Conservation (phyloP, 176 grass and related monocot genomes). For the Leersia perrieri region DNA sequence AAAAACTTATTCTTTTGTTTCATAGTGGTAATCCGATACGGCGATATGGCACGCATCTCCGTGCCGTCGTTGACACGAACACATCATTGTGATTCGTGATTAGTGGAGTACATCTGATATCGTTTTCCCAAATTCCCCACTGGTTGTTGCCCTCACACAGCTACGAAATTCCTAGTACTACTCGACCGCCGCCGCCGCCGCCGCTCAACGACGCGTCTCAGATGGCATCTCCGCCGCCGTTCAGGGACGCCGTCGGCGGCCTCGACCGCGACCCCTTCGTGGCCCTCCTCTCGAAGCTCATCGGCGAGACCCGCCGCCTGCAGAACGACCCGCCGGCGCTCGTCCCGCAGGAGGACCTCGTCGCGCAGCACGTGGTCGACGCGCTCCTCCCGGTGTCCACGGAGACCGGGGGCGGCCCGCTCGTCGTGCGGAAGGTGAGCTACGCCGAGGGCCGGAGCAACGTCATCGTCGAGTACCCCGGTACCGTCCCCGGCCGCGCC, state of each 20-base stretch:
- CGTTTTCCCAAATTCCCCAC: neutral
- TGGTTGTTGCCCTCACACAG: too few relatives aligned
- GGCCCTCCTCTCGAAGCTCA: constrained; percentile 67
- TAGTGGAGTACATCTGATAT: neutral
- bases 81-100: neutral
- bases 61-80: neutral
- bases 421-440: constrained; percentile 63
- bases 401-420: constrained; percentile 64
- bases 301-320: constrained; percentile 71
- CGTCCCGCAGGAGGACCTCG: constrained; percentile 78
- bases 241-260: constrained; percentile 53
- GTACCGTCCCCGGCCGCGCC: constrained; percentile 50
- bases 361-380: constrained; percentile 77
- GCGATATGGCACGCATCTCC: neutral
- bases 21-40: too few relatives aligned
- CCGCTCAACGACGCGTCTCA: neutral
- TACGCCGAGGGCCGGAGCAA: constrained; percentile 71
- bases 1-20: too few relatives aligned
- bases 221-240: constrained; percentile 51
- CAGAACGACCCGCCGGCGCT: constrained; percentile 86
- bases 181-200: neutral
- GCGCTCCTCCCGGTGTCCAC: constrained; percentile 57
- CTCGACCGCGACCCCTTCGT: constrained; percentile 73
- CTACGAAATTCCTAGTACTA: neutral
- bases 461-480: constrained; percentile 88